These are phyloP conservation scores for Mycena sp. DNA, from an alignment of 1,284 basidiomycete species.

Conservation along the genomic window DNA sequence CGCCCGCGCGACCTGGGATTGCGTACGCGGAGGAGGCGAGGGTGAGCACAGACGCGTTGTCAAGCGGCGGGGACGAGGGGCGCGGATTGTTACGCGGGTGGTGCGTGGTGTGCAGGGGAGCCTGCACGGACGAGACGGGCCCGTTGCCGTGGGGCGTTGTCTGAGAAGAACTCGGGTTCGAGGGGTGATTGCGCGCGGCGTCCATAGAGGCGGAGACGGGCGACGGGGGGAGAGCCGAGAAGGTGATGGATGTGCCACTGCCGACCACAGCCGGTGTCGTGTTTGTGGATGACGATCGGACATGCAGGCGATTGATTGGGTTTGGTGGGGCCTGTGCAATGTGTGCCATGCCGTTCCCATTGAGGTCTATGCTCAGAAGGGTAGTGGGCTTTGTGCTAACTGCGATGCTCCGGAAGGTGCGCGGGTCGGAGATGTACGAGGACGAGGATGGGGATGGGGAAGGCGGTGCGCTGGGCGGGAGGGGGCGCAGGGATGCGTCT, in stretches of 20 bases:
- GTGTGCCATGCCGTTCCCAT: constrained; percentile 83
- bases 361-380: constrained; percentile 86
- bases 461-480: constrained; percentile 86
- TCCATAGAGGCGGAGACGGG: constrained; percentile 40
- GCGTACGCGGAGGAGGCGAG: constrained; percentile 93
- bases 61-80: constrained; percentile 87
- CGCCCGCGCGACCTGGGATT: constrained; percentile 56
- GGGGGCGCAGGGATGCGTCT: constrained; percentile 86
- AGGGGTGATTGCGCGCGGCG: constrained; percentile 39
- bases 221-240: constrained; percentile 70
- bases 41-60: constrained; percentile 93
- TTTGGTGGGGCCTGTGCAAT: constrained; percentile 87
- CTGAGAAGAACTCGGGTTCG: constrained; percentile 36
- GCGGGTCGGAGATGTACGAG: constrained; percentile 81
- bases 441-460: constrained; percentile 87
- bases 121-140: constrained; percentile 60
- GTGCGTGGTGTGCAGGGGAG: constrained; percentile 88
- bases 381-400: constrained; percentile 97
- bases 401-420: constrained; percentile 82
- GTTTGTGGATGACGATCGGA: constrained; percentile 64
- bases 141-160: constrained; percentile 34
- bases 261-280: constrained; percentile 67
- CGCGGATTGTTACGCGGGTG: constrained; percentile 96
- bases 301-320: constrained; percentile 60
- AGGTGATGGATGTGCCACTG: constrained; percentile 67